Conservation (phyloP, 2,329 filamentous ascomycete species). For the Anisogramma anomala region DNA sequence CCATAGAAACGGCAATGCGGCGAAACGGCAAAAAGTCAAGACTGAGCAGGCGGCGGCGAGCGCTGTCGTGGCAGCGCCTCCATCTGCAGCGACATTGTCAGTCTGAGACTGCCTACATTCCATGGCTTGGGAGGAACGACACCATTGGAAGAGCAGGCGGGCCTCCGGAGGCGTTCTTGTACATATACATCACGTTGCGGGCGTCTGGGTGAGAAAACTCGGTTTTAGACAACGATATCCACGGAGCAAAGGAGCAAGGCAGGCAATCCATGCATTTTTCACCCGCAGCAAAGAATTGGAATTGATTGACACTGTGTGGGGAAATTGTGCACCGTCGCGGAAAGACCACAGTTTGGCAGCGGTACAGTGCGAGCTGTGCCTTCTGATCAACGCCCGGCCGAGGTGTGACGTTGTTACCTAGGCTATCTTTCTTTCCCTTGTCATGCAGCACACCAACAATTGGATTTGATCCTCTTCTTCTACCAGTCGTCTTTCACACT, state of each 20-base stretch:
- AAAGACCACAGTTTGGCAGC: too few relatives aligned
- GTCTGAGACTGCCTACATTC: neutral
- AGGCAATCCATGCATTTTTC: neutral
- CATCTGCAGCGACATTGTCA: conserved; percentile 9
- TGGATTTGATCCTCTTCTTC: too few relatives aligned
- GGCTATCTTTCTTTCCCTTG: neutral
- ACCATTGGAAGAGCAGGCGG: too few relatives aligned
- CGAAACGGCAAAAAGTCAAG: conserved; percentile 4
- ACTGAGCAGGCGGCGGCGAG: neutral
- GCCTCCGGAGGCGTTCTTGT: too few relatives aligned
- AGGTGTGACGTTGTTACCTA: neutral
- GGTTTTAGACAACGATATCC: conserved; percentile 14
- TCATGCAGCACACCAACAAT: neutral
- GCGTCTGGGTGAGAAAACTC: conserved; percentile 1
- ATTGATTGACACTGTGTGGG: too few relatives aligned
- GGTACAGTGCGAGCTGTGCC: neutral
- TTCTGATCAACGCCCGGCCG: neutral
- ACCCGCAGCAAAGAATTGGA: too few relatives aligned
- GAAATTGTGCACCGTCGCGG: too few relatives aligned
- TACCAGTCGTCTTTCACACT: too few relatives aligned
- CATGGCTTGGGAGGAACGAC: too few relatives aligned
- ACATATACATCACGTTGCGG: too few relatives aligned
- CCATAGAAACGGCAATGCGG: neutral
- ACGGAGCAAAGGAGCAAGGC: neutral
- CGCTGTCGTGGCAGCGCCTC: conserved; percentile 1